Base-by-base conservation (phyloP, 1,284 basidiomycete species). In the Heterobasidion irregulare region DNA sequence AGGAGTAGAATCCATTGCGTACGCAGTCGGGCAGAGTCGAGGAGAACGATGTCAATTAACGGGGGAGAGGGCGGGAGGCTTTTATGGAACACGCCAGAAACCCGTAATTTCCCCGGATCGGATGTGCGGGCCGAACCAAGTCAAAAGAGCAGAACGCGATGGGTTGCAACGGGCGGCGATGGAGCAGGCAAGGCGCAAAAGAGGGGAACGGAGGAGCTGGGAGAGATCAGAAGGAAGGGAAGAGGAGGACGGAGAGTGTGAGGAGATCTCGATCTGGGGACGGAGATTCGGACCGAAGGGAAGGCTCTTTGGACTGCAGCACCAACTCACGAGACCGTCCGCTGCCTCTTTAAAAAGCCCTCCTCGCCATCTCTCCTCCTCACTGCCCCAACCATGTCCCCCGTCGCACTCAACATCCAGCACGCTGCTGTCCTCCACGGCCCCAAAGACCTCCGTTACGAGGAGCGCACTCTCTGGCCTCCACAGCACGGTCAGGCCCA, bases 341-440 rank as follows among this genome's bases (percentile, higher is more conserved):
- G 33, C 41, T 50, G 47, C 52, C 16, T 53, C 50, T 61, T 63
- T 64, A 63, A 65, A 69, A 64, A 60, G 57, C 62, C 56, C 19
- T 8, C 47, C 47, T 55, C 49, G 53, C 53, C 61, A 64, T 62
- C 60, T 55, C 59, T 50, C 45, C 48, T 48, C 57, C 36, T 55
- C 47, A 58, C 56, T 38, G 53, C 58, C 53, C 56, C 46, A 58
- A 63, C 61, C 58, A 84, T 86, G 83, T 84, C 82, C 61, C 78
- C 81, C 57, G 69, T 77, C 57, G 75, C 78, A 50, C 73, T 83
- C 63, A 75, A 75, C 46, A 68, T 77, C 16, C 79, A 84, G 53
- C 70, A 73, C 56, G 84, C 86, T 56, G 83, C 78, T 59, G 85
- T 92, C 65, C 82, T 92, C 57, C 75, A 86, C 64, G 86, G 83